These are phyloP conservation scores for Coemansia guatemalensis DNA, from an alignment of 192 early-diverging fungal species.

Conservation along the genomic window DNA sequence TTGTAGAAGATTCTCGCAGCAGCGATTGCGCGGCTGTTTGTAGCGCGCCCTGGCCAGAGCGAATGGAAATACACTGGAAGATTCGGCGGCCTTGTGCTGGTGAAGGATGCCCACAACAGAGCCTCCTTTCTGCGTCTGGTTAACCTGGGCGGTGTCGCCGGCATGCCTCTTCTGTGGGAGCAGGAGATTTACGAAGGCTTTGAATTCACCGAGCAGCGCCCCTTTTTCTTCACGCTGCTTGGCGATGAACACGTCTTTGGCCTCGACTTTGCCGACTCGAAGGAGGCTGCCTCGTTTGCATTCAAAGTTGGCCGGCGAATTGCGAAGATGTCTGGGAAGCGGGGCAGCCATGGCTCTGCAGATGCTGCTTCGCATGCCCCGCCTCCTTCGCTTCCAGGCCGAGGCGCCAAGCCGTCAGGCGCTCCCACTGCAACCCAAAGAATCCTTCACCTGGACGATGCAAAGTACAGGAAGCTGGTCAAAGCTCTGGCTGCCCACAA, in stretches of 20 bases:
- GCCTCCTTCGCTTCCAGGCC: slow-evolving; percentile 2
- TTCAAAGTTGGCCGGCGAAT: slow-evolving; percentile 56
- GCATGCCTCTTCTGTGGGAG: slow-evolving; percentile 71
- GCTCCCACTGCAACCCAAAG: slow-evolving; percentile 60
- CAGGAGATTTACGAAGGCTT: slow-evolving; percentile 77
- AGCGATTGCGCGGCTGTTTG: slow-evolving; percentile 72
- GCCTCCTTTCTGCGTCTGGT: slow-evolving; percentile 71
- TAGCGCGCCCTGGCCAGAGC: slow-evolving; percentile 64
- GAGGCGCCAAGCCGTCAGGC: slow-evolving; percentile 5
- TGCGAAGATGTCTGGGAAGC: slow-evolving; percentile 21
- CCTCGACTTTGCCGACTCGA: slow-evolving; percentile 69
- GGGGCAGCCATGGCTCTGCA: slow-evolving; percentile 14
- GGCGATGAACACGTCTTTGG: slow-evolving; percentile 68
- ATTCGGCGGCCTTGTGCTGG: slow-evolving; percentile 68
- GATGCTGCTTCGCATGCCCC: slow-evolving; percentile 15
- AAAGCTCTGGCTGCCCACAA: slow-evolving; percentile 67
- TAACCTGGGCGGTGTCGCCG: slow-evolving; percentile 55
- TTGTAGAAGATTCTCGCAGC: slow-evolving; percentile 76
- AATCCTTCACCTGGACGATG: slow-evolving; percentile 68
- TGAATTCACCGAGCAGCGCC: slow-evolving; percentile 60
- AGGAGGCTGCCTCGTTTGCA: slow-evolving; percentile 65
- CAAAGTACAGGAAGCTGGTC: slow-evolving; percentile 70
- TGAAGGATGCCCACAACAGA: slow-evolving; percentile 64
- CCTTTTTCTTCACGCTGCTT: slow-evolving; percentile 72
- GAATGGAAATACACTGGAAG: slow-evolving; percentile 69